A percentile compares a stretch with the other conserved stretches of the same genome.
phyloP scores from a whole-genome alignment of 352 stramenopile genomes.

The Globisporangium alternatum region DNA sequence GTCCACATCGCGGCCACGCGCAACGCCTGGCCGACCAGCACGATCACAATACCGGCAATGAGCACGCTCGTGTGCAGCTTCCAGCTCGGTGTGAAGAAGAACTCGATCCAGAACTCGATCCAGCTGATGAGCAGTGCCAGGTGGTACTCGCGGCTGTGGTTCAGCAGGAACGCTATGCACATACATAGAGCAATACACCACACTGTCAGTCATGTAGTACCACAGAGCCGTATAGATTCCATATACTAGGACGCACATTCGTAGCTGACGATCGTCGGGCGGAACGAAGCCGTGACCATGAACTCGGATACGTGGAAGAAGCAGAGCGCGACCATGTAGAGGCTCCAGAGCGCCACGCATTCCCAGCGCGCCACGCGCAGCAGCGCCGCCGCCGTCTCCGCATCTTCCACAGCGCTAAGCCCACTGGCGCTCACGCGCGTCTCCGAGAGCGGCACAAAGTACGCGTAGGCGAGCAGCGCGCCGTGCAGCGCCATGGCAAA shows the following conservation, averaged over 20 bases:
- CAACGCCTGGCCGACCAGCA: slow-evolving; percentile 86
- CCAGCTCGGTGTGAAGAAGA: slow-evolving; percentile 65
- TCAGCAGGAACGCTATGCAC: slow-evolving; percentile 79
- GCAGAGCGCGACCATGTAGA: slow-evolving; percentile 72
- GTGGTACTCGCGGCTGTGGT: slow-evolving; percentile 90
- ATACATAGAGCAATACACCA: background rate
- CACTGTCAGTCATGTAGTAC: background rate
- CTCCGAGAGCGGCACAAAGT: slow-evolving; percentile 21
- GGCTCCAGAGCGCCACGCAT: slow-evolving; percentile 62
- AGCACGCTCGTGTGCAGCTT: slow-evolving; percentile 71
- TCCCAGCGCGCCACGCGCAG: slow-evolving; percentile 33
- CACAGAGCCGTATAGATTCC: background rate
- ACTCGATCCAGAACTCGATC: slow-evolving; percentile 91
- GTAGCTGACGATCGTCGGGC: slow-evolving; percentile 73
- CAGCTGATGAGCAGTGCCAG: slow-evolving; percentile 76
- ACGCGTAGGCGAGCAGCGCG: slow-evolving; percentile 39
- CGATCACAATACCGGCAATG: slow-evolving; percentile 53
- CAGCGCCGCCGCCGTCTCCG: background rate
- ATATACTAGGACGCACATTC: slow-evolving; percentile 53
- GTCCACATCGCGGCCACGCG: slow-evolving; percentile 92
- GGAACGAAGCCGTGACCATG: slow-evolving; percentile 76
- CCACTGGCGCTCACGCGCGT: background rate
- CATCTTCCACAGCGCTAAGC: background rate
- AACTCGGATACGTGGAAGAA: slow-evolving; percentile 88
- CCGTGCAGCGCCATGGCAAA: slow-evolving; percentile 71